phyloP scores from a whole-genome alignment of 2,329 filamentous ascomycete genomes.

The Diaporthe vexans region DNA sequence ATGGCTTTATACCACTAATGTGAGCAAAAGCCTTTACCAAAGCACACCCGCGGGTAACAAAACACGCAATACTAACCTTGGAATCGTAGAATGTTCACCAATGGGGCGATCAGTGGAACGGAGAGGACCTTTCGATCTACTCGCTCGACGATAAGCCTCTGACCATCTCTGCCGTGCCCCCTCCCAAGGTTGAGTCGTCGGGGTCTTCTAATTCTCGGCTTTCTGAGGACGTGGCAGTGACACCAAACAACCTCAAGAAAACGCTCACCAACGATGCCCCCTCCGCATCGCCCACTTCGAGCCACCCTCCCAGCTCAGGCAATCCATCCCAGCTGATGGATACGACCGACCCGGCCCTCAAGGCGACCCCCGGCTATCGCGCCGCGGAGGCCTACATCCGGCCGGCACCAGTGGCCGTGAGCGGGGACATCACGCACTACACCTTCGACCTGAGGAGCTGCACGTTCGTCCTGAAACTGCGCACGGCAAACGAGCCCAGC shows the following conservation, averaged over 20 bases:
- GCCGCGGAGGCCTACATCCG: conserved; percentile 95
- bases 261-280: conserved; percentile 72
- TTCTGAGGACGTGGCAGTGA: conserved; percentile 68
- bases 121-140: conserved; percentile 93
- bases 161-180: conserved; percentile 58
- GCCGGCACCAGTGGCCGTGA: conserved; percentile 82
- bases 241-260: conserved; percentile 81
- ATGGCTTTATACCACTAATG: conserved; percentile 86
- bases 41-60: too few relatives aligned
- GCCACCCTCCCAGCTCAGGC: conserved; percentile 52
- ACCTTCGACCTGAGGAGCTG: conserved; percentile 88
- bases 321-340: conserved; percentile 28
- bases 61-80: conserved; percentile 42
- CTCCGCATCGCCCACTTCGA: conserved; percentile 69
- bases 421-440: conserved; percentile 78
- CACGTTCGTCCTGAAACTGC: conserved; percentile 80
- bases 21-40: conserved; percentile 53
- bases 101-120: conserved; percentile 96
- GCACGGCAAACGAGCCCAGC: conserved; percentile 69
- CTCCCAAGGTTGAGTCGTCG: conserved; percentile 49
- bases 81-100: conserved; percentile 80
- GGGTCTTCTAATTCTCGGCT: conserved; percentile 52
- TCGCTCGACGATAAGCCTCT: conserved; percentile 83
- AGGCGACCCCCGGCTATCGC: conserved; percentile 78
- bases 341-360: conserved; percentile 66